These are phyloP conservation scores for Sphaerulina populicola DNA, from an alignment of 2,329 filamentous ascomycete species.

Conservation along the genomic window DNA sequence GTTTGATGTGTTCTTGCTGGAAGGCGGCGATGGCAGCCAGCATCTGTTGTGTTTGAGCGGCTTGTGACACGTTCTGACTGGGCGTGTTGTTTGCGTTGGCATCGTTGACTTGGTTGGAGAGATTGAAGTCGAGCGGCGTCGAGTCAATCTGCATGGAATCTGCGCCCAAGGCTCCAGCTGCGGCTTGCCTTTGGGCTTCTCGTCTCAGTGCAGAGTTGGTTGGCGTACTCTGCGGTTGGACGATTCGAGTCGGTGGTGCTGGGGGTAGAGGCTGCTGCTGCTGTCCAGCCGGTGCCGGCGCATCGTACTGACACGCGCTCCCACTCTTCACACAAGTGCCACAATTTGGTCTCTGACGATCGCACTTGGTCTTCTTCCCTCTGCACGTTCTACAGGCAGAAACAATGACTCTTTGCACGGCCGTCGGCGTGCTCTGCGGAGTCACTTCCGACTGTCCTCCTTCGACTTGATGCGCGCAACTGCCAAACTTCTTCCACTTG, in stretches of 20 bases:
- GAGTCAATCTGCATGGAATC: slow-evolving; percentile 16
- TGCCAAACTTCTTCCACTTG: slow-evolving; percentile 30
- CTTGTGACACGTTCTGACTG: slow-evolving; percentile 6
- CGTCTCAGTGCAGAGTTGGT: slow-evolving; percentile 11
- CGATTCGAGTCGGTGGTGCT: neutral
- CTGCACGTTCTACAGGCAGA: slow-evolving; percentile 27
- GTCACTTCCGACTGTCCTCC: neutral
- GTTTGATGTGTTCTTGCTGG: slow-evolving; percentile 25
- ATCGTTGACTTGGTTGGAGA: neutral
- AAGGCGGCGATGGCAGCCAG: slow-evolving; percentile 20
- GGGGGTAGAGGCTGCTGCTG: slow-evolving; percentile 3
- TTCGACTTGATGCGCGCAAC: slow-evolving; percentile 19
- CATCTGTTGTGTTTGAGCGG: slow-evolving; percentile 15
- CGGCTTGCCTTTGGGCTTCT: slow-evolving; percentile 5
- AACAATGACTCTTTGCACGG: slow-evolving; percentile 11
- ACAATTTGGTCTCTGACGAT: slow-evolving; percentile 24
- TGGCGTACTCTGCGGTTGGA: slow-evolving; percentile 7
- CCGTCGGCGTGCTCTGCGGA: slow-evolving; percentile 3
- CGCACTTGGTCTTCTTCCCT: slow-evolving; percentile 26
- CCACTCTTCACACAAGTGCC: slow-evolving; percentile 18
- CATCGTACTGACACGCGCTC: slow-evolving; percentile 23
- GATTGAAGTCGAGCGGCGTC: slow-evolving; percentile 4
- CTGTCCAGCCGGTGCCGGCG: slow-evolving; percentile 11
- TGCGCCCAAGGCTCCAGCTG: neutral
- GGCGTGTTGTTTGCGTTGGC: slow-evolving; percentile 4